Evolutionary conservation across 306 rosid genomes (phyloP), one percentile per base, ranked within the genome.

Genomic region (Citrullus mucosospermus): DNA sequence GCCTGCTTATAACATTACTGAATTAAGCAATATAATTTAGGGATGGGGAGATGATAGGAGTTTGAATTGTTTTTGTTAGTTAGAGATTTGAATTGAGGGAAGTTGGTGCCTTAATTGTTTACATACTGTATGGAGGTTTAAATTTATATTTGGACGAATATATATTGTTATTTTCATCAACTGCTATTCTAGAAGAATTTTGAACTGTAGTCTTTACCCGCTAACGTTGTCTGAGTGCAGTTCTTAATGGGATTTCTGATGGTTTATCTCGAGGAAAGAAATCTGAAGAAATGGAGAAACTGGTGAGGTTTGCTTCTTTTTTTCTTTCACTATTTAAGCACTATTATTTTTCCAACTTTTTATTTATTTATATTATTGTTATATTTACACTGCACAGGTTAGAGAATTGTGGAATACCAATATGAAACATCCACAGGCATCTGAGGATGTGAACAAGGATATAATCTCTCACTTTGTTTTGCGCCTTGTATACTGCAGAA

Each of bases 401-500:
- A 12, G 2, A 0, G 87, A 83, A 48, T 75, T 90, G 32, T 92
- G 82, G 99, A 92, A 87, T 77, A 60, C 83, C 48, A 73, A 89
- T 71, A 92, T 92, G 97, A 82, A 87, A 79, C 96, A 89, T 75
- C 92, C 89, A 75, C 82, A 84, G 68, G 78, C 92, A 55, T 85
- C 91, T 12, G 92, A 95, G 80, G 80, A 55, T 81, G 48, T 81
- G 78, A 92, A 89, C 84, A 95, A 91, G 91, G 99, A 92, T 85
- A 88, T 92, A 16, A 92, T 95, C 77, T 92, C 99, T 30, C 99
- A 92, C 85, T 95, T 91, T 80, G 99, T 91, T 73, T 88, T 95
- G 18, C 93, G 96, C 43, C 93, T 95, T 15, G 99, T 92, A 46
- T 91, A 92, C 84, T 92, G 97, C 81, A 89, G 97, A 88, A 87